phyloP scores from a whole-genome alignment of 345 rosid genomes.

The Eucalyptus curtisii region DNA sequence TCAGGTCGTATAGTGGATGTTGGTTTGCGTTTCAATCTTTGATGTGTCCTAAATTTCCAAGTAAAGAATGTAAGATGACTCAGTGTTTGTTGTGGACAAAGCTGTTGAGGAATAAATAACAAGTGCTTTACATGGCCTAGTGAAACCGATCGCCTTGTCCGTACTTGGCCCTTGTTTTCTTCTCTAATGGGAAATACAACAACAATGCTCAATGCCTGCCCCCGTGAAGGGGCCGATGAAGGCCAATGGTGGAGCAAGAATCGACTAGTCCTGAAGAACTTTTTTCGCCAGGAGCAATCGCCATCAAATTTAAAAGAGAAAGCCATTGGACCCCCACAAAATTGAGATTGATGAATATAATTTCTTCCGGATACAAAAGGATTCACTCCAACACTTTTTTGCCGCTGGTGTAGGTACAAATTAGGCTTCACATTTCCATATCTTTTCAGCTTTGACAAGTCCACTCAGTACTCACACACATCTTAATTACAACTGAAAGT shows the following conservation, averaged over 20 bases:
- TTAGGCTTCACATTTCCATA: background rate
- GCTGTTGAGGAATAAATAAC: background rate
- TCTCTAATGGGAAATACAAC: background rate
- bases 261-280: background rate
- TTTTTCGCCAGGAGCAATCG: background rate
- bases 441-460: background rate
- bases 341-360: background rate
- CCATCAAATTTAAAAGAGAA: background rate
- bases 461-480: background rate
- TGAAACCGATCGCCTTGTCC: background rate
- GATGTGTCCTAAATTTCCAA: background rate
- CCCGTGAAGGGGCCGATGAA: background rate
- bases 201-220: background rate
- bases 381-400: background rate
- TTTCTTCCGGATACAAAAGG: background rate
- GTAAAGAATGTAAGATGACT: background rate
- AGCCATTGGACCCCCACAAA: background rate
- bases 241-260: background rate
- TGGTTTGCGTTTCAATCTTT: background rate
- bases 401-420: background rate
- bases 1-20: background rate
- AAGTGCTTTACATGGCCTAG: background rate
- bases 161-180: background rate
- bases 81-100: background rate
- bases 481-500: background rate